phyloP scores from a whole-genome alignment of 345 rosid genomes.

The Dimocarpus longan region DNA sequence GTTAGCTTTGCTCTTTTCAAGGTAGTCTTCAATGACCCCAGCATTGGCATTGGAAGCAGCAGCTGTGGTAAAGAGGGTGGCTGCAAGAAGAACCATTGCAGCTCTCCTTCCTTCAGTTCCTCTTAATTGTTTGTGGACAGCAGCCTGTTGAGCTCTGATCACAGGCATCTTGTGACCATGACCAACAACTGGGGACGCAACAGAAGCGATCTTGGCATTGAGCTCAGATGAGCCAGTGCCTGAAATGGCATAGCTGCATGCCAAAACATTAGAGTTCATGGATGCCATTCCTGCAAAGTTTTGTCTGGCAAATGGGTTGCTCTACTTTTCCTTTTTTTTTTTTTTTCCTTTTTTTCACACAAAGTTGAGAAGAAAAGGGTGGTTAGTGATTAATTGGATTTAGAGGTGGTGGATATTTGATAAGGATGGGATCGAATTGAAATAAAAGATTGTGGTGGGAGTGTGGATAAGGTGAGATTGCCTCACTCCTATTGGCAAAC shows the following conservation, averaged over 20 bases:
- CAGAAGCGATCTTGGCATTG: slow-evolving; percentile 53
- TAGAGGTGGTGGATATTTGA: slow-evolving; percentile 38
- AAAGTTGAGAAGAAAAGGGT: neutral
- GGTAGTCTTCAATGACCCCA: slow-evolving; percentile 85
- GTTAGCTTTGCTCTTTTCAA: slow-evolving; percentile 95
- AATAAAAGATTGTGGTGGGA: slow-evolving; percentile 66
- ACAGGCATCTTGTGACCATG: slow-evolving; percentile 47
- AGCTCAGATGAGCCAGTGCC: slow-evolving; percentile 66
- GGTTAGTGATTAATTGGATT: neutral
- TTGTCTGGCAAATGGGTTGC: neutral
- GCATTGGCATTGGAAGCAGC: slow-evolving; percentile 77
- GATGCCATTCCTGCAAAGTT: slow-evolving; percentile 56
- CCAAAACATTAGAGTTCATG: slow-evolving; percentile 81
- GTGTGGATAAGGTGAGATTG: slow-evolving; percentile 98
- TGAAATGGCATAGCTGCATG: slow-evolving; percentile 76
- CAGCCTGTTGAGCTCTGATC: slow-evolving; percentile 18
- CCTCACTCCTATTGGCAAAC: slow-evolving; percentile 73
- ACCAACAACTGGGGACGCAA: slow-evolving; percentile 35
- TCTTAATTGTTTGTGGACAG: slow-evolving; percentile 34
- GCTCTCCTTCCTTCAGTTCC: slow-evolving; percentile 67
- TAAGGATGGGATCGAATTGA: slow-evolving; percentile 33
- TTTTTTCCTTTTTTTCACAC: neutral
- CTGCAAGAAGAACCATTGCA: slow-evolving; percentile 70
- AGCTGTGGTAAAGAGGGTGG: slow-evolving; percentile 65
- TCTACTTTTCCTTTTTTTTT: too few species aligned